Percentiles rank a stretch among this genome's conserved stretches.
These are phyloP conservation scores for Hagleromyces aurorensis DNA, from an alignment of 805 yeast genomes.

Conservation along the genomic window DNA sequence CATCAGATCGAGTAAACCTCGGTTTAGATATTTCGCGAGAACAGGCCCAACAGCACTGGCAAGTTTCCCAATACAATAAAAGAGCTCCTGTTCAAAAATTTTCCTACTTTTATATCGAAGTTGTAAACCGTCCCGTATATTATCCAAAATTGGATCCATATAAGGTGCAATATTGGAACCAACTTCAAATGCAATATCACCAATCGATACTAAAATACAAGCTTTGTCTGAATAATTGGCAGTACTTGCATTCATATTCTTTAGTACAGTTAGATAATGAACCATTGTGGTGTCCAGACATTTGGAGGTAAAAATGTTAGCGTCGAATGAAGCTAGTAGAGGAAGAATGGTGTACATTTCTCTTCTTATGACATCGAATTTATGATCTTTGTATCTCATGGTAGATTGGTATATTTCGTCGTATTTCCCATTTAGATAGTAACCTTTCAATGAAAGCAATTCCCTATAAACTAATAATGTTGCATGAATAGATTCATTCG, in stretches of 20 bases:
- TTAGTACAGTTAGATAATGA: conserved; percentile 70
- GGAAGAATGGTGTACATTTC: conserved; percentile 85
- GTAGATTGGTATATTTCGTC: conserved; percentile 72
- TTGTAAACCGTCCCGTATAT: conserved; percentile 69
- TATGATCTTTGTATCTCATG: conserved; percentile 68
- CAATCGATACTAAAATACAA: conserved; percentile 71
- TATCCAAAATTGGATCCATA: conserved; percentile 78
- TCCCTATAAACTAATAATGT: conserved; percentile 77
- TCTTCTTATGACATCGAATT: conserved; percentile 63
- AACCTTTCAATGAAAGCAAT: conserved; percentile 61
- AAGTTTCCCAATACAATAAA: conserved; percentile 79
- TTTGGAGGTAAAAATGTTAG: conserved; percentile 65
- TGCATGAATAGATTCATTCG: conserved; percentile 78
- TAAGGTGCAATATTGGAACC: conserved; percentile 81
- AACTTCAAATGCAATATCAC: conserved; percentile 69
- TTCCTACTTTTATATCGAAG: conserved; percentile 45
- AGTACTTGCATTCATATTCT: conserved; percentile 43
- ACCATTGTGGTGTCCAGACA: conserved; percentile 74
- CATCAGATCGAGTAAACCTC: conserved; percentile 71
- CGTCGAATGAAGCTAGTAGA: conserved; percentile 68
- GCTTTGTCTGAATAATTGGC: conserved; percentile 47
- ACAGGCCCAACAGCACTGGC: conserved; percentile 92
- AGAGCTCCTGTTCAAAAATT: conserved; percentile 77
- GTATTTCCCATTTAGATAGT: conserved; percentile 61
- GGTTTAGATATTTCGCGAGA: conserved; percentile 76